Evolutionary conservation across 306 rosid species (phyloP).

Genomic region (Prosopis cineraria): DNA sequence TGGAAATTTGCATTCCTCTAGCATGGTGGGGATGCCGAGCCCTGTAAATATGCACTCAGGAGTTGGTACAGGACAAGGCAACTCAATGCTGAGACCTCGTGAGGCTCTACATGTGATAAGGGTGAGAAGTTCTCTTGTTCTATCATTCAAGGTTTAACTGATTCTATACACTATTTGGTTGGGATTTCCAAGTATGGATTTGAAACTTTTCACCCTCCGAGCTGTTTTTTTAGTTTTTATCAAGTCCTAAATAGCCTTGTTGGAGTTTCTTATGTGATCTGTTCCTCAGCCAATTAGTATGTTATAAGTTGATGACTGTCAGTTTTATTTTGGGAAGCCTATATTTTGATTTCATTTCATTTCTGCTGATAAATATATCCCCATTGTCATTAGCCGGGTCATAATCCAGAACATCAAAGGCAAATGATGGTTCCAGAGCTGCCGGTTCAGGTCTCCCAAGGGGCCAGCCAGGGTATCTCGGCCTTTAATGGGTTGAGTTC

Average conservation of each 20-base stretch:
- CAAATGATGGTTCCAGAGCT: conserved; percentile 82
- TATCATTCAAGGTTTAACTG: conserved; percentile 14
- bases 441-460: conserved; percentile 76
- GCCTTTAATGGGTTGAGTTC: conserved; percentile 82
- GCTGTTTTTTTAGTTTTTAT: background rate
- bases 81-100: conserved; percentile 77
- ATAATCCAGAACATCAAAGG: conserved; percentile 84
- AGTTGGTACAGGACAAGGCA: conserved; percentile 79
- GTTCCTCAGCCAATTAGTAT: background rate
- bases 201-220: conserved; percentile 8
- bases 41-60: conserved; percentile 83
- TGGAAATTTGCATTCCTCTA: conserved; percentile 79
- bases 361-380: conserved; percentile 27
- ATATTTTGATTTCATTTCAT: conserved; percentile 17
- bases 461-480: conserved; percentile 71
- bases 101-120: conserved; percentile 78
- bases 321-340: background rate
- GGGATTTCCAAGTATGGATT: conserved; percentile 1
- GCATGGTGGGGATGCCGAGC: conserved; percentile 79
- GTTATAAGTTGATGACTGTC: background rate
- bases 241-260: background rate
- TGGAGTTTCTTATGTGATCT: background rate
- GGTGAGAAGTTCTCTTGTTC: conserved; percentile 59
- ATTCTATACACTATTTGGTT: conserved; percentile 11
- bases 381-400: conserved; percentile 68